Evolutionary conservation across 1,284 basidiomycete genomes (phyloP).

Genomic region (Ustanciosporium gigantosporum): DNA sequence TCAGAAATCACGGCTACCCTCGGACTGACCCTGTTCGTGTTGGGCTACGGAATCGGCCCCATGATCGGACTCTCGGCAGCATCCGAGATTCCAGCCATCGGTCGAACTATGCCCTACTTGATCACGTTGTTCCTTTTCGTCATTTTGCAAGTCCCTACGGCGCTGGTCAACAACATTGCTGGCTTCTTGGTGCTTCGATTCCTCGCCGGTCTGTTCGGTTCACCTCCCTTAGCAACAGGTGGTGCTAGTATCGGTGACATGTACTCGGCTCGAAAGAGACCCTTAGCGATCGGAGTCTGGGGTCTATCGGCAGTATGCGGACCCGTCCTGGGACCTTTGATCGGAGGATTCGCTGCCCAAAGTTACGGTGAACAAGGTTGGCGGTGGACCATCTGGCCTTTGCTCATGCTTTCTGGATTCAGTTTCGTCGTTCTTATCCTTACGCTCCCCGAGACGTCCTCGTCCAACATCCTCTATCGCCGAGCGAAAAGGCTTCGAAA

Average conservation of each 20-base stretch:
- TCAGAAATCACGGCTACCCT: slow-evolving; percentile 25
- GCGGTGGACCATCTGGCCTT: slow-evolving; percentile 60
- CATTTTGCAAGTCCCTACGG: slow-evolving; percentile 36
- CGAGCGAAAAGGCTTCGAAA: slow-evolving; percentile 60
- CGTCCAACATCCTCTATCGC: slow-evolving; percentile 59
- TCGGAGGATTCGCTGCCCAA: slow-evolving; percentile 44
- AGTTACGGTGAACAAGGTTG: slow-evolving; percentile 25
- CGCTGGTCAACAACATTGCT: slow-evolving; percentile 22
- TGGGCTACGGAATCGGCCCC: slow-evolving; percentile 43
- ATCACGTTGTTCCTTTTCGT: slow-evolving; percentile 41
- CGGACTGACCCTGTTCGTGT: slow-evolving; percentile 41
- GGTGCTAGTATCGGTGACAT: slow-evolving; percentile 50
- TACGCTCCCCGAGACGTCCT: slow-evolving; percentile 60
- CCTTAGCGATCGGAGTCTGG: slow-evolving; percentile 42
- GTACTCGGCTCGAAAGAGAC: slow-evolving; percentile 10
- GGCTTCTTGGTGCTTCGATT: slow-evolving; percentile 48
- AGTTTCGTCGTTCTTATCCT: slow-evolving; percentile 46
- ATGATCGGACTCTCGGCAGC: slow-evolving; percentile 57
- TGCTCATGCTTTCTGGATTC: slow-evolving; percentile 59
- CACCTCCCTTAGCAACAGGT: slow-evolving; percentile 46
- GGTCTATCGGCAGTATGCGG: slow-evolving; percentile 37
- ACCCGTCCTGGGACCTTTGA: slow-evolving; percentile 43
- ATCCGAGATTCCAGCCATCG: slow-evolving; percentile 58
- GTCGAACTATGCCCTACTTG: slow-evolving; percentile 39
- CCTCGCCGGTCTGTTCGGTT: slow-evolving; percentile 45